Base-by-base conservation (phyloP, 371 early-diverging fungal genomes). In the Syncephalastrum sp. region DNA sequence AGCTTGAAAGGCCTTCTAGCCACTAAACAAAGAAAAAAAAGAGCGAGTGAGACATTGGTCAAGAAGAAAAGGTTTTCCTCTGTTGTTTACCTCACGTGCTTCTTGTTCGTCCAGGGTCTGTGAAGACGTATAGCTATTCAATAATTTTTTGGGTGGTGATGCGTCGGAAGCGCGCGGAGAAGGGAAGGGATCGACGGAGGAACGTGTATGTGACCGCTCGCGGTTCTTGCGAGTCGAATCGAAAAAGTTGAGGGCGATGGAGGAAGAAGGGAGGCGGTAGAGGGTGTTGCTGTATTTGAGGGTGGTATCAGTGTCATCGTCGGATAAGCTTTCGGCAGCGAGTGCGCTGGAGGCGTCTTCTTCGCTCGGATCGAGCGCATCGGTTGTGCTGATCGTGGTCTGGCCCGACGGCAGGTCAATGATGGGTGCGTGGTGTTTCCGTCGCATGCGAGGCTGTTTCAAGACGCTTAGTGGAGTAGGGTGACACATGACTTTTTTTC, bases 191-290 rank as follows among this genome's bases (percentile, higher is more conserved):
- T 46, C 23, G 47, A 46, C 23, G 47, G 47, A 19, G 47, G 23
- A 19, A 46, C 19, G 23, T 46, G 47, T 16, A 46, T 16, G 47
- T 46, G 47, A 23, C 19, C 47, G 47, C 38, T 23, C 10, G 12
- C 56, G 23, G n/a, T 45, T 41, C 15, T 42, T 47, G 51, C 24
- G 25, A 23, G 6, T 4, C 42, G 42, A 19, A 13, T 53, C 23
- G 24, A 38, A 57, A 64, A 83, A 83, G 50, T 75, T 63, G 24
- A 70, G 59, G 47, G 77, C 75, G 44, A 82, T 71, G 23, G 70
- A 59, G 3, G 64, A 43, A 47, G 65, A 72, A 21, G 83, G 82
- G 8, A 83, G 48, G 50, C 70, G 63, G 58, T 73, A 83, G 8
- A 77, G 60, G 3, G 60, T 60, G 0, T 69, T 67, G 25, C 48